Percentiles rank a stretch among this genome's conserved stretches.
Evolutionary conservation across 2,329 filamentous ascomycete species (phyloP).

Genomic region (Sclerotinia minor): DNA sequence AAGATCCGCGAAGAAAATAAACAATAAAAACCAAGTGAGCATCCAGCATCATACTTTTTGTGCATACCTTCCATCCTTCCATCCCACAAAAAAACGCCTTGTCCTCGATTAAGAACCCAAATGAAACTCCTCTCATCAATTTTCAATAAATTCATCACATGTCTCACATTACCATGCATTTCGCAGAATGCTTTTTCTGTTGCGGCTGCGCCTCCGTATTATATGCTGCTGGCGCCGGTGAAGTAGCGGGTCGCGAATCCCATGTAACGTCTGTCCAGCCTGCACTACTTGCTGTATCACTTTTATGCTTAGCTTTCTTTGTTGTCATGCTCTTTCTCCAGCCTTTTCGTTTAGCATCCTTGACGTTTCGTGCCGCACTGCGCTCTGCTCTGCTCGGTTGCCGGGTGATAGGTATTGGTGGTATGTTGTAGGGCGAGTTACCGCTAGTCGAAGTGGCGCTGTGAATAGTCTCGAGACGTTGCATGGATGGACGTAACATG

Average conservation of each 20-base stretch:
- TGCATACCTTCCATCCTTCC: background rate
- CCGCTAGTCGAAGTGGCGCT: slow-evolving; percentile 41
- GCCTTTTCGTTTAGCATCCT: slow-evolving; percentile 58
- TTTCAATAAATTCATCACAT: background rate
- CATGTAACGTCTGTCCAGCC: slow-evolving; percentile 54
- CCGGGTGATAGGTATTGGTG: slow-evolving; percentile 31
- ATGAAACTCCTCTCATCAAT: background rate
- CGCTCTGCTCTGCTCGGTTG: slow-evolving; percentile 57
- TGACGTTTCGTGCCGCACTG: slow-evolving; percentile 62
- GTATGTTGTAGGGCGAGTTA: slow-evolving; percentile 13
- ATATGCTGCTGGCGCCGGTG: slow-evolving; percentile 25
- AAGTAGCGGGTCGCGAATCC: slow-evolving; percentile 26
- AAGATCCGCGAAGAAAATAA: background rate
- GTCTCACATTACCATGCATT: slow-evolving; percentile 10
- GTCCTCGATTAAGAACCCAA: background rate
- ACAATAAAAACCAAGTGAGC: background rate
- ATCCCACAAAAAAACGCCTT: background rate
- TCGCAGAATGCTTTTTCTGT: slow-evolving; percentile 1
- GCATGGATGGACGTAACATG: slow-evolving; percentile 48
- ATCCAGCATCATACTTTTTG: background rate
- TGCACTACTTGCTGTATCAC: slow-evolving; percentile 48
- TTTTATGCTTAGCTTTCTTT: slow-evolving; percentile 45
- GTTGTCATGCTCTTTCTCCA: slow-evolving; percentile 47
- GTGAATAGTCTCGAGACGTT: slow-evolving; percentile 58
- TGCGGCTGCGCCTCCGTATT: background rate